Base-by-base conservation (phyloP, 352 stramenopile genomes). In the Phytophthora palmivora region DNA sequence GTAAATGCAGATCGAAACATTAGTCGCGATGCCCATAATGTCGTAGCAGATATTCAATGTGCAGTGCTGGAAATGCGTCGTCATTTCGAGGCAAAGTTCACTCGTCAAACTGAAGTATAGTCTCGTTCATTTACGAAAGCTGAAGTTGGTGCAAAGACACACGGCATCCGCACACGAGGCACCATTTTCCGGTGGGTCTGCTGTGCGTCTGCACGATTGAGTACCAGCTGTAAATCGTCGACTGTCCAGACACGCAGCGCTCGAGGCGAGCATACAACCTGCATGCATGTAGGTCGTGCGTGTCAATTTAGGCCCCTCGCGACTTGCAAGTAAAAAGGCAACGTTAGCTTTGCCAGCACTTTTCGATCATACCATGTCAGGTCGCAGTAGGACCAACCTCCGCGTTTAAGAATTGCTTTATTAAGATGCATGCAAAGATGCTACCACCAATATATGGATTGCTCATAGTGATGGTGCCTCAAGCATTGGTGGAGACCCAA, bases 381-480 rank as follows among this genome's bases (percentile, higher is more conserved):
- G 15, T 16, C 48, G 53, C 43, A 18, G 47, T 41, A n/a, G n/a
- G n/a, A n/a, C n/a, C n/a, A n/a, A 67, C 36, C 50, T 12, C 22
- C 59, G 59, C 50, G 30, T 53, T 58, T 65, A 58, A 65, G 16
- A 28, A 36, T 56, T 37, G n/a, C 45, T 32, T 47, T 51, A 58
- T 37, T 58, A 58, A 45, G 56, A 16, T 44, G 58, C 34, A 54
- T 45, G 62, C 59, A 67, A 52, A 67, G 44, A 67, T 52, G 26
- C 43, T 11, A 37, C 51, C n/a, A 37, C 54, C 6, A 36, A 21
- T 21, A 38, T 47, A n/a, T 33, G 45, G 58, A 67, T 67, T 67
- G 51, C 59, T 67, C 42, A 67, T 45, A 44, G 14, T n/a, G 22
- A n/a, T n/a, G n/a, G n/a, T n/a, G 24, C 11, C 24, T 37, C 43